A percentile compares a stretch with the other conserved stretches of the same genome.
Evolutionary conservation across 73 alveolate species (phyloP).

Genomic region (Durusdinium trenchii): DNA sequence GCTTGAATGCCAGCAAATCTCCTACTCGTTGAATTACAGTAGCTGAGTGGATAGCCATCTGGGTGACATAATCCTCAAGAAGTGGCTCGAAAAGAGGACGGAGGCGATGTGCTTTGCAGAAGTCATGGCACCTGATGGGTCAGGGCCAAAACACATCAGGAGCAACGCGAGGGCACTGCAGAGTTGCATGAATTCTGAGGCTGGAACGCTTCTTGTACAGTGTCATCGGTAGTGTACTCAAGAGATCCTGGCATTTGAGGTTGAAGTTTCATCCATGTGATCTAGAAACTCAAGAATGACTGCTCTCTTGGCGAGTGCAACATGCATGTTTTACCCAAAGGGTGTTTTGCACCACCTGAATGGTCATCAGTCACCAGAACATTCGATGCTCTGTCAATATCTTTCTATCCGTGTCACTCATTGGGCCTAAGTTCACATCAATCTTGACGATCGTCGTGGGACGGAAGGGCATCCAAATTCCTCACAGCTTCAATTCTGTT

Average conservation of each 20-base stretch:
- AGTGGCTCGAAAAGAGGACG: slow-evolving; percentile 17
- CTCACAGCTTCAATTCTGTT: neutral
- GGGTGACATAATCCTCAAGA: neutral
- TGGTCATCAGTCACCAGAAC: neutral
- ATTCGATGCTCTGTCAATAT: neutral
- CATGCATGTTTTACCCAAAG: neutral
- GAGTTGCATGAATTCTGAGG: no score
- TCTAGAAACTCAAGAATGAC: no score
- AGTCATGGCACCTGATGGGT: neutral
- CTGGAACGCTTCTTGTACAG: neutral
- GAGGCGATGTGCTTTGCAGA: neutral
- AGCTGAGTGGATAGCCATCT: neutral
- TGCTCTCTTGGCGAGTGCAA: neutral
- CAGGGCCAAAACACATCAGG: neutral
- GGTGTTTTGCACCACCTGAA: neutral
- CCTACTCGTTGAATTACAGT: neutral
- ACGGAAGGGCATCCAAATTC: neutral
- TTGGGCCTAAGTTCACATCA: neutral
- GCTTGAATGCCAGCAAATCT: no score
- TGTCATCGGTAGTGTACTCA: neutral
- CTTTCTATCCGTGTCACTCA: no score
- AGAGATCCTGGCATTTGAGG: neutral
- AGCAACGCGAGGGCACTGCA: neutral
- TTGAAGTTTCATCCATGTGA: no score
- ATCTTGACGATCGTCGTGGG: neutral